Evolutionary conservation across 768 basidiomycete species (phyloP), one percentile per base, ranked within the genome.

Genomic region (Crepidotus variabilis): DNA sequence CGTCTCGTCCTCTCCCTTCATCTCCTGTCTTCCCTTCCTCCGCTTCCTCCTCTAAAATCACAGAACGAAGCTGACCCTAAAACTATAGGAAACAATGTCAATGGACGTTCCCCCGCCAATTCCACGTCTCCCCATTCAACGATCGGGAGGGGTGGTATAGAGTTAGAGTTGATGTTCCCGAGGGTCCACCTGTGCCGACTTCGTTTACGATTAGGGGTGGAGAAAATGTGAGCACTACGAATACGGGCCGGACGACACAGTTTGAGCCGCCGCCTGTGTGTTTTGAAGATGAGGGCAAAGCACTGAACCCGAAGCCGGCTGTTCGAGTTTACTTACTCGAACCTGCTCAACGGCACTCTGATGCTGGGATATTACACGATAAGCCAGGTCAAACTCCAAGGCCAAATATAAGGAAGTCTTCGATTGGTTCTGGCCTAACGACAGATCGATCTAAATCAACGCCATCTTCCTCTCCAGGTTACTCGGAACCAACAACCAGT

Each of bases 71-170:
- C n/a, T n/a, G n/a, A n/a, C n/a, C n/a, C n/a, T 43, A 51, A 14
- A 3, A 21, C 22, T n/a, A 16, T 60, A 83, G 83, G 0, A 83
- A 78, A 58, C 75, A 84, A 54, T 78, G 85, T 58, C 79, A 83
- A 54, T 90, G 87, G 85, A 83, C 80, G 0, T 81, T 90, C 53
- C 75, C 73, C 18, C 82, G 87, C 22, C 76, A 80, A 58, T 90
- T 90, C 65, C 87, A 90, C 61, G 87, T 90, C 47, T 90, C 87
- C 0, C 86, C 88, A 0, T 89, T 88, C 75, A 90, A 88, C 65
- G 84, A 87, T 61, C 78, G 87, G 2, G 74, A 78, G 21, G 87
- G 87, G 0, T 85, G 74, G 65, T 90, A 89, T 70, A 78, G 71
- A 2, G 74, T 87, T 14, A 77, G 84, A 46, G 63, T 90, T 20